phyloP scores from a whole-genome alignment of 1,139 yeast species.

The Sugiyamaella xylanicola region DNA sequence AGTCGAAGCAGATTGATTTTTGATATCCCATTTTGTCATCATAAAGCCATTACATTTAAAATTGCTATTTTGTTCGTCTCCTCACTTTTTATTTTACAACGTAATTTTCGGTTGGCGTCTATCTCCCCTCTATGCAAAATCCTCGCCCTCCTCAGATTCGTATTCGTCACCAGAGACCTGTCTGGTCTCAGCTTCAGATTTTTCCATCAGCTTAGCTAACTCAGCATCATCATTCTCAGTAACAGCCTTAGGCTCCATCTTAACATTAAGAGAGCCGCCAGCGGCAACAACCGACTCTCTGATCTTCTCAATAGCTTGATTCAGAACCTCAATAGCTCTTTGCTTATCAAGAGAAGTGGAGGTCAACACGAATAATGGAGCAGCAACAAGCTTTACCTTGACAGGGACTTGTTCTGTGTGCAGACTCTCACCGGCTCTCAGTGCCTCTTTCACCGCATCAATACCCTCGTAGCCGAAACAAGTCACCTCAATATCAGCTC shows the following conservation, averaged over 20 bases:
- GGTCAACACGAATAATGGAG: constrained; percentile 92
- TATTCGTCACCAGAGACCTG: constrained; percentile 64
- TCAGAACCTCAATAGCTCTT: constrained; percentile 78
- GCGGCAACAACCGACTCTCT: constrained; percentile 65
- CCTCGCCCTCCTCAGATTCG: constrained; percentile 49
- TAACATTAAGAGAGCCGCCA: constrained; percentile 88
- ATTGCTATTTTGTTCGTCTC: not conserved
- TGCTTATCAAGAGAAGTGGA: constrained; percentile 91
- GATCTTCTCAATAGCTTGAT: constrained; percentile 76
- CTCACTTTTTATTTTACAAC: not conserved
- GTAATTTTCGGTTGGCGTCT: not conserved
- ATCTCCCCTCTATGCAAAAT: constrained; percentile 25
- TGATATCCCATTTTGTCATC: not conserved
- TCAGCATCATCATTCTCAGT: constrained; percentile 98
- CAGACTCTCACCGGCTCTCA: constrained; percentile 80
- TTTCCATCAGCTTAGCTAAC: constrained; percentile 86
- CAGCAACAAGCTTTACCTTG: constrained; percentile 94
- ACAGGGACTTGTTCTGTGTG: constrained; percentile 81
- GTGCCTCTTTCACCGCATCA: constrained; percentile 91
- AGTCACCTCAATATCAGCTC: constrained; percentile 97
- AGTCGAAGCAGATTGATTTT: not conserved
- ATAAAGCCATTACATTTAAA: constrained; percentile 2
- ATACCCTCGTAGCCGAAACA: constrained; percentile 98
- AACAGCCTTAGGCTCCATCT: constrained; percentile 98
- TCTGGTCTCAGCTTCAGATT: constrained; percentile 66